Base-by-base conservation (phyloP, 306 rosid species). In the Vicia sativa region DNA sequence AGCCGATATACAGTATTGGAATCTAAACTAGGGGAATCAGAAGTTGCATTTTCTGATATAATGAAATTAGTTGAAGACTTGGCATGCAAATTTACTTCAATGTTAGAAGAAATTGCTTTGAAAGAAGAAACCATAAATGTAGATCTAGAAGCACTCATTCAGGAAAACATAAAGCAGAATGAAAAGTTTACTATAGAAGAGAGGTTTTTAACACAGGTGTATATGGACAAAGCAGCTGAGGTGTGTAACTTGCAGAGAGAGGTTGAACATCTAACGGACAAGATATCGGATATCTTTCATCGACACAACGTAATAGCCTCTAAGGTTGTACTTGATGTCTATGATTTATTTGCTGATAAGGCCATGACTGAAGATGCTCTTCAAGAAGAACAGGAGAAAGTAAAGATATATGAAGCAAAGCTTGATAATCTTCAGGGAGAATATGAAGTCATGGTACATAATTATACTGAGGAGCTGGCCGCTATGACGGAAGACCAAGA, bases 151-250 rank as follows among this genome's bases (percentile, higher is more conserved):
- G 72, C 38, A 57, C 78, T 81, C 78, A 54, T 68, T 71, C 76
- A 68, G 41, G 70, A 79, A 74, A 78, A 25, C 23, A 34, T 63
- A 74, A 68, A 35, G 21, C 69, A 67, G 45, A 65, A 67, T 13
- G 77, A 75, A 58, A 83, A 76, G 72, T 76, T 83, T 59, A 43
- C 25, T 50, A 12, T 35, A 53, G 80, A 73, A 35, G 86, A 83
- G 64, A 77, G 65, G 54, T 38, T 63, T 38, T 63, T 77, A 42
- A 68, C 55, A 61, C 76, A 72, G 71, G 49, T 74, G 79, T 61
- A 72, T 43, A 14, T 65, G 70, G 87, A 82, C 70, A 82, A 80
- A 59, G 71, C 74, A 12, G 65, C 75, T 75, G 86, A 86, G 70
- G 84, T 52, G 16, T 53, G 65, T 41, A 70, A 50, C 59, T 79